These are phyloP conservation scores for Dacryopinax spathularia DNA, from an alignment of 768 basidiomycete genomes.

Conservation along the genomic window DNA sequence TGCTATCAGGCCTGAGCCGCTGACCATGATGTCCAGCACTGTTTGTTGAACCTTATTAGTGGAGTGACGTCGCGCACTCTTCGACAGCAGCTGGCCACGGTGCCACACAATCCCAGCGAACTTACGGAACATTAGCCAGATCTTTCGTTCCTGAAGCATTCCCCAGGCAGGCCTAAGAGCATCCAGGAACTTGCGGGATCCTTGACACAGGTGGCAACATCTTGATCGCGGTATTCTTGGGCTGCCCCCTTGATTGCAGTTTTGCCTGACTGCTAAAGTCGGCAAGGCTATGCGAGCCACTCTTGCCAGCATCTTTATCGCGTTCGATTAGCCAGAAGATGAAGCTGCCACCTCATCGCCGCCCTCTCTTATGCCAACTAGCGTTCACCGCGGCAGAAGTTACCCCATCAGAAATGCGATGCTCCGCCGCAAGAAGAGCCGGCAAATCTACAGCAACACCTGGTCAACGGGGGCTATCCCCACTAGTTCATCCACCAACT, in stretches of 20 bases:
- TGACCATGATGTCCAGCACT: not conserved
- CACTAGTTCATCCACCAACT: too few species aligned
- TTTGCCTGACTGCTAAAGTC: not conserved
- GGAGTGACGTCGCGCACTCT: not conserved
- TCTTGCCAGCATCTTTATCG: not conserved
- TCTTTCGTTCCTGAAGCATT: too few species aligned
- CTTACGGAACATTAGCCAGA: slow-evolving; percentile 2
- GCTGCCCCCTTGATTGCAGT: not conserved
- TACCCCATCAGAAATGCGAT: not conserved
- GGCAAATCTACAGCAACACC: not conserved
- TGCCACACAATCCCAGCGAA: not conserved
- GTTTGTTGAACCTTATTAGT: not conserved
- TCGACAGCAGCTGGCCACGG: not conserved
- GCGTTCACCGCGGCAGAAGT: not conserved
- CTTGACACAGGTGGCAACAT: not conserved
- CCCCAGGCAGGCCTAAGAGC: too few species aligned
- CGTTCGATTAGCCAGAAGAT: too few species aligned
- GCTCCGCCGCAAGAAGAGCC: not conserved
- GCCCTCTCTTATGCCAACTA: too few species aligned
- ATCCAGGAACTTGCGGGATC: not conserved
- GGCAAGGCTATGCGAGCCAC: not conserved
- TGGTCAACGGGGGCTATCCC: too few species aligned
- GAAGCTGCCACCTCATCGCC: too few species aligned
- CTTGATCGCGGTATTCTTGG: not conserved
- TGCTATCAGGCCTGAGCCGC: not conserved